Evolutionary conservation across 2,329 filamentous ascomycete genomes (phyloP).

Genomic region (Podosphaera aphanis): DNA sequence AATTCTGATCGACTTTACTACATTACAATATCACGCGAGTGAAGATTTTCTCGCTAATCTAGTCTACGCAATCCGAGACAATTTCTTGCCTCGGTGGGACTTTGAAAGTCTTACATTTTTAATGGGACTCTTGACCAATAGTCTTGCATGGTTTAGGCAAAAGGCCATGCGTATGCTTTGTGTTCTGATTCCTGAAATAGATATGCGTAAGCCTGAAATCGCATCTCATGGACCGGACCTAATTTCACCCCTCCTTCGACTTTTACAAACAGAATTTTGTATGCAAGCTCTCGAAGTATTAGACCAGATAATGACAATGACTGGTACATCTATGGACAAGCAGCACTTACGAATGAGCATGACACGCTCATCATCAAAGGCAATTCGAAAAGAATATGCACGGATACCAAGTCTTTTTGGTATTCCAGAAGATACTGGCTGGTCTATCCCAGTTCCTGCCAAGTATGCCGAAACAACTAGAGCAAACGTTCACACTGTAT

Average conservation of each 20-base stretch:
- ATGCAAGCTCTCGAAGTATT: constrained; percentile 78
- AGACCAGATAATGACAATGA: constrained; percentile 88
- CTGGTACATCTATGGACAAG: constrained; percentile 74
- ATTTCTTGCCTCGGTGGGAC: constrained; percentile 63
- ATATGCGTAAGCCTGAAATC: constrained; percentile 80
- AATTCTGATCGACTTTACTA: constrained; percentile 47
- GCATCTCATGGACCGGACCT: constrained; percentile 80
- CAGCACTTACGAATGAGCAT: constrained; percentile 96
- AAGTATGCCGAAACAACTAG: constrained; percentile 70
- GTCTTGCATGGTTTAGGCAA: constrained; percentile 67
- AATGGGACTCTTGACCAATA: constrained; percentile 78
- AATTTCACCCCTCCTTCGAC: constrained; percentile 70
- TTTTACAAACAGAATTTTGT: constrained; percentile 83
- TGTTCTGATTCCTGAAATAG: constrained; percentile 64
- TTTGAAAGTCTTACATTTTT: constrained; percentile 72
- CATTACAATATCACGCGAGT: constrained; percentile 38
- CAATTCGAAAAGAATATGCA: constrained; percentile 82
- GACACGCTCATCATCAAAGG: constrained; percentile 66
- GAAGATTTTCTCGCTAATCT: constrained; percentile 58
- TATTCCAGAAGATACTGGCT: constrained; percentile 84
- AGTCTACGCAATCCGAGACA: constrained; percentile 47
- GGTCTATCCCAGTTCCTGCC: constrained; percentile 85
- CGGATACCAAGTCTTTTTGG: constrained; percentile 86
- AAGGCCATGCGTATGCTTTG: constrained; percentile 83
- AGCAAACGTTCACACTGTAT: constrained; percentile 83